Evolutionary conservation across 2,329 filamentous ascomycete genomes (phyloP).

Genomic region (Annulohypoxylon truncatum): DNA sequence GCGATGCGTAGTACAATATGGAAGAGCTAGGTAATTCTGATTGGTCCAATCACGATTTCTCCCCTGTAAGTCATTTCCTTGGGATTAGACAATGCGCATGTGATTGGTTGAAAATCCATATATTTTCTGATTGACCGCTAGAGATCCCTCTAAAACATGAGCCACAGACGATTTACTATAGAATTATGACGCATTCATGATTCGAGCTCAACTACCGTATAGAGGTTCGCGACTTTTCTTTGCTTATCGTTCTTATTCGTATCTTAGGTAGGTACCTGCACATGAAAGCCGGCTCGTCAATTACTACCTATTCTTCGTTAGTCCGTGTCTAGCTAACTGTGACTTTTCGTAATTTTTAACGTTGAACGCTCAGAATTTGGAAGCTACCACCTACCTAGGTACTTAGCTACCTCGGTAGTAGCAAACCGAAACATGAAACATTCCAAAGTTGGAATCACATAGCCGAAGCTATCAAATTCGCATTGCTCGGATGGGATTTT

Average conservation of each 20-base stretch:
- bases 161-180: not conserved
- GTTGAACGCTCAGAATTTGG: too few species aligned
- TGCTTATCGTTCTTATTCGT: not conserved
- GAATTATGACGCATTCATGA: constrained; percentile 27
- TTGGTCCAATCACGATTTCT: not conserved
- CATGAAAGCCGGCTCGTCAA: too few species aligned
- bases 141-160: not conserved
- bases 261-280: not conserved
- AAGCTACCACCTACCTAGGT: too few species aligned
- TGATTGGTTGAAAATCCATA: constrained; percentile 4
- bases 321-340: too few species aligned
- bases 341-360: too few species aligned
- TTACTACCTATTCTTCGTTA: too few species aligned
- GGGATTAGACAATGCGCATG: not conserved
- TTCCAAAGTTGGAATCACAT: not conserved
- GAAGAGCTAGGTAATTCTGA: not conserved
- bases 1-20: not conserved
- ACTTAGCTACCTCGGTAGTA: not conserved
- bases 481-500: constrained; percentile 12
- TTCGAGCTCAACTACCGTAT: not conserved
- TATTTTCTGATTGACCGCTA: not conserved
- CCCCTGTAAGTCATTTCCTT: not conserved
- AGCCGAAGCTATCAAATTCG: not conserved
- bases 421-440: not conserved
- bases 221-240: not conserved